Conservation (phyloP, 2,329 filamentous ascomycete genomes). For the Colletotrichum sp. region DNA sequence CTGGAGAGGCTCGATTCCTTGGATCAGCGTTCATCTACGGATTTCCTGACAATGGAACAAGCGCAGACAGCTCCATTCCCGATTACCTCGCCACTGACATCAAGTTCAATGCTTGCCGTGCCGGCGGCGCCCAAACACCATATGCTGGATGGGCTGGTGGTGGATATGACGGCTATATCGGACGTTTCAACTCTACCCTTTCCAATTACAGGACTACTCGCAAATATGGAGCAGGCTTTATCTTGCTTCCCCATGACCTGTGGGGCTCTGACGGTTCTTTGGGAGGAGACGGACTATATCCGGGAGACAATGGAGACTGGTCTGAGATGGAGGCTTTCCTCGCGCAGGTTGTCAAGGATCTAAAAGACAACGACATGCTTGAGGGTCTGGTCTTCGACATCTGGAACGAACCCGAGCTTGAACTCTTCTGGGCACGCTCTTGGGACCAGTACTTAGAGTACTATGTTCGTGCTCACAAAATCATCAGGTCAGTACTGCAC, state of each 20-base stretch:
- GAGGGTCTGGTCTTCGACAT: not conserved
- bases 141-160: not conserved
- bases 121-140: not conserved
- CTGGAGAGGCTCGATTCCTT: not conserved
- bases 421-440: not conserved
- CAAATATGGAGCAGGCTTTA: not conserved
- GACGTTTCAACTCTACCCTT: not conserved
- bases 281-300: not conserved
- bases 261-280: not conserved
- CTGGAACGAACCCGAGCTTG: not conserved
- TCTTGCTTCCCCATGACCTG: not conserved
- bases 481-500: not conserved
- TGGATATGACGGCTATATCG: not conserved
- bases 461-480: not conserved
- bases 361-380: not conserved
- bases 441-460: not conserved
- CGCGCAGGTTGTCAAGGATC: not conserved
- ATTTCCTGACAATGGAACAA: not conserved
- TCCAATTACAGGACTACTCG: not conserved
- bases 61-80: not conserved
- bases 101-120: not conserved
- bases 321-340: not conserved
- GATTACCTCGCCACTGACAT: not conserved
- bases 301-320: not conserved
- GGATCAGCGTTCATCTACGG: not conserved